Percentiles rank a stretch among this genome's conserved stretches.
phyloP scores from a whole-genome alignment of 2,329 filamentous ascomycete species.

The Trichothecium sympodiale region DNA sequence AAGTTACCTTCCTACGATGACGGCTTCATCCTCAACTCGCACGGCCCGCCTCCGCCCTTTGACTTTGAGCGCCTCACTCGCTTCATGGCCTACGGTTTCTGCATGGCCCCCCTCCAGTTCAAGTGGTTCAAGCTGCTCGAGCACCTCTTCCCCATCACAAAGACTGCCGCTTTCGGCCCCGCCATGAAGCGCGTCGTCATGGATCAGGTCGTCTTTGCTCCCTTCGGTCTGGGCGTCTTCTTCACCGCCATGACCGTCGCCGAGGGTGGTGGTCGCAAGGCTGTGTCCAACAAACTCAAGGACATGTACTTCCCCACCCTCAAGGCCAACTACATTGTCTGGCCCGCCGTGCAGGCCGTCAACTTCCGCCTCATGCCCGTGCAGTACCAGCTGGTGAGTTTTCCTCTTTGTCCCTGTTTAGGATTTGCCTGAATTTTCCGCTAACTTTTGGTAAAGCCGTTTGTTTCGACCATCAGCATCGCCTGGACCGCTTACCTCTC shows the following conservation, averaged over 20 bases:
- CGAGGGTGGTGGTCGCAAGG: constrained; percentile 77
- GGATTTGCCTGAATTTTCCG: not conserved
- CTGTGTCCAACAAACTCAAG: constrained; percentile 71
- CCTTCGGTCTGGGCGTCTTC: constrained; percentile 75
- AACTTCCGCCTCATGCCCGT: constrained; percentile 95
- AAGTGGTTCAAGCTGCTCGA: constrained; percentile 89
- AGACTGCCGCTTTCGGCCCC: constrained; percentile 60
- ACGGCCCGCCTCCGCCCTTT: constrained; percentile 63
- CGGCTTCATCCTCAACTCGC: constrained; percentile 55
- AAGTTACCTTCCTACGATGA: constrained; percentile 60
- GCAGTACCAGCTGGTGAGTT: constrained; percentile 86
- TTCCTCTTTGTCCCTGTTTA: not conserved
- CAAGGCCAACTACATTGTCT: constrained; percentile 91
- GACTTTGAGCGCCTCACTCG: constrained; percentile 90
- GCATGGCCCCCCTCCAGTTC: constrained; percentile 91
- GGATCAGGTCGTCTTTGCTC: constrained; percentile 89
- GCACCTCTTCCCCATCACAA: constrained; percentile 72
- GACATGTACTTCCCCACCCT: constrained; percentile 91
- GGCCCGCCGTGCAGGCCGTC: constrained; percentile 91
- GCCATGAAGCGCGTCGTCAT: constrained; percentile 84
- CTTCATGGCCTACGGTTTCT: constrained; percentile 96
- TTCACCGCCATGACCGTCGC: constrained; percentile 95
- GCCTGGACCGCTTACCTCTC: constrained; percentile 97
- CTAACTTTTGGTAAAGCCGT: constrained; percentile 51
- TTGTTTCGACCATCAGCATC: constrained; percentile 91